These are phyloP conservation scores for Russula foetens DNA, from an alignment of 768 basidiomycete species.

Conservation along the genomic window DNA sequence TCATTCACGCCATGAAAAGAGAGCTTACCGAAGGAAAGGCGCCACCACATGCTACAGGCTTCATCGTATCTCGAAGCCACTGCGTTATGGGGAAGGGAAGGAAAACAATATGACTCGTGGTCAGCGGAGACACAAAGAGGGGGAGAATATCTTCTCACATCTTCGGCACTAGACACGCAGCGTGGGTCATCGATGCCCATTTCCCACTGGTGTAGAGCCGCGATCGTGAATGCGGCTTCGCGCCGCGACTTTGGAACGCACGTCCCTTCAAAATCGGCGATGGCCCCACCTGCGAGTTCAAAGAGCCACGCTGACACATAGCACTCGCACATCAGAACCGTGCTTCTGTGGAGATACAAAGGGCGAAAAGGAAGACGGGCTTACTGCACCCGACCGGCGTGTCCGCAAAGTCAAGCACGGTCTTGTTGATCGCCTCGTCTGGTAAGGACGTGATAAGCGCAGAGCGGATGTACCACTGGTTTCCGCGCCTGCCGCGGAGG, in stretches of 20 bases:
- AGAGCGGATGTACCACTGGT: slow-evolving; percentile 90
- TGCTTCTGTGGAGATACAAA: neutral
- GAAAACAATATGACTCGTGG: neutral
- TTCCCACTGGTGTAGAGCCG: slow-evolving; percentile 90
- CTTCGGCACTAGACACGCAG: slow-evolving; percentile 79
- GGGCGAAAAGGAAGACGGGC: slow-evolving; percentile 29
- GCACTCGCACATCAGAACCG: neutral
- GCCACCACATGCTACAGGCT: slow-evolving; percentile 66
- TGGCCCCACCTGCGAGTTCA: slow-evolving; percentile 79
- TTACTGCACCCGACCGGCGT: slow-evolving; percentile 88
- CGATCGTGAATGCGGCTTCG: slow-evolving; percentile 75
- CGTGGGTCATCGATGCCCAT: slow-evolving; percentile 71
- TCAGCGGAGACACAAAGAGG: slow-evolving; percentile 8
- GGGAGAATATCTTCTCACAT: slow-evolving; percentile 39
- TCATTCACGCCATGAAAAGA: neutral
- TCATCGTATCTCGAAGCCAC: slow-evolving; percentile 76
- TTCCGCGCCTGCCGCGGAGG: slow-evolving; percentile 70
- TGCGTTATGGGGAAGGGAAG: slow-evolving; percentile 23
- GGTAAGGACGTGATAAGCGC: slow-evolving; percentile 75
- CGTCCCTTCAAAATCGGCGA: slow-evolving; percentile 61
- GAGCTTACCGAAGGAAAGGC: slow-evolving; percentile 74
- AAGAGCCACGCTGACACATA: slow-evolving; percentile 72
- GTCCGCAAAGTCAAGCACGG: slow-evolving; percentile 71
- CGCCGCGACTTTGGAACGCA: slow-evolving; percentile 75
- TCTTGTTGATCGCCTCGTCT: slow-evolving; percentile 79